These are phyloP conservation scores for Hygrophoropsis aurantiaca DNA, from an alignment of 768 basidiomycete genomes.

Conservation along the genomic window DNA sequence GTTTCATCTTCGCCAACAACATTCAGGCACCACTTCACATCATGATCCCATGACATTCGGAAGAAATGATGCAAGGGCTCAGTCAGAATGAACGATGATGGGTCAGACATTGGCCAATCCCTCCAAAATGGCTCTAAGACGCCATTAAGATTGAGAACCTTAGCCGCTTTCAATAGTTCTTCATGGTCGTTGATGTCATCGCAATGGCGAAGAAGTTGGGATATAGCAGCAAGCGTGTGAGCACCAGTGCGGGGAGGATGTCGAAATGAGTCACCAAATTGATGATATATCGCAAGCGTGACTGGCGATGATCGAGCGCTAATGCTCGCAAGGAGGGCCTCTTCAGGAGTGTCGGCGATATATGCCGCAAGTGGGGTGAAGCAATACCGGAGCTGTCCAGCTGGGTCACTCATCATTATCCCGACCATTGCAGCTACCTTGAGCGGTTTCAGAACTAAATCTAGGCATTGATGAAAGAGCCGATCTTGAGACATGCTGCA, in stretches of 20 bases:
- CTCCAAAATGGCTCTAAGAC: slow-evolving; percentile 32
- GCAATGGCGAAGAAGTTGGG: slow-evolving; percentile 10
- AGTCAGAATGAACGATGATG: slow-evolving; percentile 31
- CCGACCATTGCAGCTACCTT: slow-evolving; percentile 13
- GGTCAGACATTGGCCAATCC: slow-evolving; percentile 34
- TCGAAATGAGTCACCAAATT: slow-evolving; percentile 20
- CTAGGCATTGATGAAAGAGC: slow-evolving; percentile 15
- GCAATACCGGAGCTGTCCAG: slow-evolving; percentile 15
- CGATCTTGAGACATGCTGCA: slow-evolving; percentile 8
- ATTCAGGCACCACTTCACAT: slow-evolving; percentile 36
- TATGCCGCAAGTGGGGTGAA: slow-evolving; percentile 26
- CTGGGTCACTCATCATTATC: slow-evolving; percentile 13
- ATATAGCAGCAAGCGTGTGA: slow-evolving; percentile 15
- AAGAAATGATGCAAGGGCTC: slow-evolving; percentile 41
- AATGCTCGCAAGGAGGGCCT: slow-evolving; percentile 27
- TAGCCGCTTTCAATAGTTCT: slow-evolving; percentile 4
- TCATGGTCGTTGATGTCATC: slow-evolving; percentile 22
- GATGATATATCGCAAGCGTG: slow-evolving; percentile 26
- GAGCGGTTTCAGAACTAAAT: slow-evolving; percentile 9
- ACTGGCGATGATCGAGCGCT: slow-evolving; percentile 30
- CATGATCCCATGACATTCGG: slow-evolving; percentile 39
- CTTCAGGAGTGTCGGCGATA: slow-evolving; percentile 35
- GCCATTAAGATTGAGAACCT: slow-evolving; percentile 6
- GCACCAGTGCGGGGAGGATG: slow-evolving; percentile 16
- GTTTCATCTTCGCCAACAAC: slow-evolving; percentile 23